These are phyloP conservation scores for Biscogniauxia marginata DNA, from an alignment of 2,329 filamentous ascomycete genomes.

Conservation along the genomic window DNA sequence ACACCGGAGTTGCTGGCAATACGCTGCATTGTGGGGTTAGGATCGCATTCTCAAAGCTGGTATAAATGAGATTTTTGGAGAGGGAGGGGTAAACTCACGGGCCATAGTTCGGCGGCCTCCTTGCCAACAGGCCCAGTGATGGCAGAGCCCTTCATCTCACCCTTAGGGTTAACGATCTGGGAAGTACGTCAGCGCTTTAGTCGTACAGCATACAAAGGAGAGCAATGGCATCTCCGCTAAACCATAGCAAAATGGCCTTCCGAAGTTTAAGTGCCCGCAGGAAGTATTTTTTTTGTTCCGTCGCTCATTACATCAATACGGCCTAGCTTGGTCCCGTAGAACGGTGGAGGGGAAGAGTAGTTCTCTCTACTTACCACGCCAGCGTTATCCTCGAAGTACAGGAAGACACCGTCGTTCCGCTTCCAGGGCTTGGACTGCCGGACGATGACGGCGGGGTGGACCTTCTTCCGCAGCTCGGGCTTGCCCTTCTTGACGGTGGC, in stretches of 20 bases:
- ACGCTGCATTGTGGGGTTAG: conserved; percentile 61
- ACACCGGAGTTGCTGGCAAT: conserved; percentile 99
- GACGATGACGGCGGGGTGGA: conserved; percentile 99
- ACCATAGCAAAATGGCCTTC: no score
- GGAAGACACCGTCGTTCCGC: conserved; percentile 95
- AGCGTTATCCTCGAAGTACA: conserved; percentile 99
- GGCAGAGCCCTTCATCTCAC: conserved; percentile 99
- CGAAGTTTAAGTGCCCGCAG: no score
- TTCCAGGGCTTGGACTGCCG: conserved; percentile 99
- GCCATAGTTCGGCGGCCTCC: conserved; percentile 99
- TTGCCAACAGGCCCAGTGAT: conserved; percentile 99
- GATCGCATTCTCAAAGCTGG: conserved; percentile 3
- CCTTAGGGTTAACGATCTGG: conserved; percentile 99
- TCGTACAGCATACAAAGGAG: not conserved
- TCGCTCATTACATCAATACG: no score
- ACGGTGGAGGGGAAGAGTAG: no score
- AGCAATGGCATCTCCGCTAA: no score
- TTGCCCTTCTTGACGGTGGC: conserved; percentile 97
- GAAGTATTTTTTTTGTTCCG: no score
- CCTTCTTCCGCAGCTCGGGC: conserved; percentile 99
- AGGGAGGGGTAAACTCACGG: conserved; percentile 62
- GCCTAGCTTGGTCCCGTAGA: no score
- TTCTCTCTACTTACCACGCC: conserved; percentile 80
- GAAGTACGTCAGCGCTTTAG: conserved; percentile 34
- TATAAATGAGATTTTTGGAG: not conserved